These are phyloP conservation scores for Podila epigama DNA, from an alignment of 192 early-diverging fungal species.

Conservation along the genomic window DNA sequence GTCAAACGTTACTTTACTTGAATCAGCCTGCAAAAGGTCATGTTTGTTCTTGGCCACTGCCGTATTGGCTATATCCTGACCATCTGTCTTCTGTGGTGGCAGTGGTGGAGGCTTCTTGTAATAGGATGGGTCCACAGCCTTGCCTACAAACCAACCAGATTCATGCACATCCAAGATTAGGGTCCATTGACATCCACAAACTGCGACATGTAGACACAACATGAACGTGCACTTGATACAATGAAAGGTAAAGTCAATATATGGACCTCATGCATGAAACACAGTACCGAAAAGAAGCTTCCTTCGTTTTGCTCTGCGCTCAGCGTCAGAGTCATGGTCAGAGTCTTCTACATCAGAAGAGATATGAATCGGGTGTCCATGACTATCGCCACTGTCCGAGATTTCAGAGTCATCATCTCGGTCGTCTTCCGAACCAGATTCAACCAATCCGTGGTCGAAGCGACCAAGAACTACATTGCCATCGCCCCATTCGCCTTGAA, in stretches of 20 bases:
- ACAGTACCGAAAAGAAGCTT: conserved; percentile 39
- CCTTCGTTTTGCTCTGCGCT: conserved; percentile 39
- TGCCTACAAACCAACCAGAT: conserved; percentile 7
- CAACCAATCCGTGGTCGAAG: conserved; percentile 22
- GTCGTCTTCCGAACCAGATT: conserved; percentile 3
- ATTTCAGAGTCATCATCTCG: not conserved
- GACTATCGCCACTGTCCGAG: not conserved
- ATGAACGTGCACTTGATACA: too few relatives aligned
- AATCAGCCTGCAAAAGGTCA: conserved; percentile 1
- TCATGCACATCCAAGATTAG: not conserved
- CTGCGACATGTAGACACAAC: not conserved
- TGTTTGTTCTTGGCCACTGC: conserved; percentile 10
- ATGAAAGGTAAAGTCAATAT: not conserved
- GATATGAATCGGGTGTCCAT: not conserved
- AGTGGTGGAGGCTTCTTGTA: conserved; percentile 16
- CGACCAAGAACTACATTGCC: conserved; percentile 27
- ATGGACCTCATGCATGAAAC: not conserved
- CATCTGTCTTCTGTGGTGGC: not conserved
- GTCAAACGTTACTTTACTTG: conserved; percentile 17
- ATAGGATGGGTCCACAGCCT: conserved; percentile 29
- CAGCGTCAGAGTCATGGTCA: conserved; percentile 35
- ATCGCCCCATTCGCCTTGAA: conserved; percentile 17
- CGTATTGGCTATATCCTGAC: too few relatives aligned
- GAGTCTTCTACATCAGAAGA: conserved; percentile 3
- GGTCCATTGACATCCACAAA: not conserved